Percentiles rank a stretch among this genome's conserved stretches.
Evolutionary conservation across 331 rosid species (phyloP).

Genomic region (Prunus yedoensis): DNA sequence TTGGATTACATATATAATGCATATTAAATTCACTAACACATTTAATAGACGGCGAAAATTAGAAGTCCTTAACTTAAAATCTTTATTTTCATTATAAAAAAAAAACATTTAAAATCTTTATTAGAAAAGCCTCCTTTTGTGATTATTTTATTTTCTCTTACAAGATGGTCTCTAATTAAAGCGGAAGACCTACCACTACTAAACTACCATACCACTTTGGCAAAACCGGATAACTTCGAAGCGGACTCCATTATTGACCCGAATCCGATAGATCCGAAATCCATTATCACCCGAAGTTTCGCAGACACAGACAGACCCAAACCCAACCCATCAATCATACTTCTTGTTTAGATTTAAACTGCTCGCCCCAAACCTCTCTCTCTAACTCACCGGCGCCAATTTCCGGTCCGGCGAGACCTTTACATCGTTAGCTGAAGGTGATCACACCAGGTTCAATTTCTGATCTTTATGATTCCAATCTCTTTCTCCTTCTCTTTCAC

Average conservation of each 20-base stretch:
- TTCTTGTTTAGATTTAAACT: background rate
- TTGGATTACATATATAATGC: too few species aligned
- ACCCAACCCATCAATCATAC: background rate
- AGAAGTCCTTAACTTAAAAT: too few species aligned
- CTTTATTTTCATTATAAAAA: too few species aligned
- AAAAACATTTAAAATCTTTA: too few species aligned
- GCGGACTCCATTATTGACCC: background rate
- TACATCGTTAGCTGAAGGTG: background rate
- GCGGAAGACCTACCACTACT: background rate
- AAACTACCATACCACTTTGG: background rate
- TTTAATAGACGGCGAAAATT: too few species aligned
- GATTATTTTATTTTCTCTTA: background rate
- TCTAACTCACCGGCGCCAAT: constrained; percentile 9
- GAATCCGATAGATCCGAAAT: background rate
- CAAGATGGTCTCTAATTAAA: background rate
- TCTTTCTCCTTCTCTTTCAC: background rate
- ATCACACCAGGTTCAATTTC: constrained; percentile 10
- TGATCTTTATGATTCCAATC: background rate
- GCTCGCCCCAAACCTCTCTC: background rate
- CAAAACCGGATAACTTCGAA: background rate
- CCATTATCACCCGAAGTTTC: background rate
- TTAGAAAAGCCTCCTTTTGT: background rate
- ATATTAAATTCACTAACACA: too few species aligned
- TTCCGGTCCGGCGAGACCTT: constrained; percentile 8
- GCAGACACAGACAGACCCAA: background rate